These are phyloP conservation scores for Spathaspora sp. DNA, from an alignment of 1,139 yeast genomes.

Conservation along the genomic window DNA sequence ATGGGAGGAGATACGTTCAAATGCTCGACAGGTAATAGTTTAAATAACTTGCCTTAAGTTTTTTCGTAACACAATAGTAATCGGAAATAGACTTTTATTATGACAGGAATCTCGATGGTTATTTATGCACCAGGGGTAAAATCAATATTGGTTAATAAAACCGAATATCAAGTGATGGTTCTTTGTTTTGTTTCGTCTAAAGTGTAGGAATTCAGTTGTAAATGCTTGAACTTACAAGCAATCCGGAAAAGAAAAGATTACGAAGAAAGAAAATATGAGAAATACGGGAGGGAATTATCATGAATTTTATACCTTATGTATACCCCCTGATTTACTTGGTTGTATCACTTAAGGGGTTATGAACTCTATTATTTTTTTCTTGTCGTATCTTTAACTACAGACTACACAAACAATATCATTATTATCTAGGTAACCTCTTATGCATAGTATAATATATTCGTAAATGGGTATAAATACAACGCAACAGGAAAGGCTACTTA, in stretches of 20 bases:
- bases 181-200: neutral
- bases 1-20: neutral
- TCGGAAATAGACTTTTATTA: neutral
- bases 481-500: too few relatives aligned
- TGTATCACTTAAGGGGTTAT: neutral
- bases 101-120: neutral
- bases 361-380: neutral
- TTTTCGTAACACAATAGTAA: neutral
- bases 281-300: neutral
- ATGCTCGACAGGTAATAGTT: neutral
- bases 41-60: neutral
- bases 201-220: too few relatives aligned
- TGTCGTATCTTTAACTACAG: too few relatives aligned
- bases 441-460: too few relatives aligned
- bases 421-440: too few relatives aligned
- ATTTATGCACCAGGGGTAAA: conserved; percentile 1
- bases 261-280: neutral
- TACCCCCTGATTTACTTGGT: too few relatives aligned
- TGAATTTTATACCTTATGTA: neutral
- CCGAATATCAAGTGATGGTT: neutral
- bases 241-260: neutral
- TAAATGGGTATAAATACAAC: too few relatives aligned
- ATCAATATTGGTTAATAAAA: neutral
- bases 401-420: too few relatives aligned
- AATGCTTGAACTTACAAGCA: neutral